Evolutionary conservation across 495 filamentous ascomycete genomes (phyloP).

Genomic region (Penicillium robsamsonii): DNA sequence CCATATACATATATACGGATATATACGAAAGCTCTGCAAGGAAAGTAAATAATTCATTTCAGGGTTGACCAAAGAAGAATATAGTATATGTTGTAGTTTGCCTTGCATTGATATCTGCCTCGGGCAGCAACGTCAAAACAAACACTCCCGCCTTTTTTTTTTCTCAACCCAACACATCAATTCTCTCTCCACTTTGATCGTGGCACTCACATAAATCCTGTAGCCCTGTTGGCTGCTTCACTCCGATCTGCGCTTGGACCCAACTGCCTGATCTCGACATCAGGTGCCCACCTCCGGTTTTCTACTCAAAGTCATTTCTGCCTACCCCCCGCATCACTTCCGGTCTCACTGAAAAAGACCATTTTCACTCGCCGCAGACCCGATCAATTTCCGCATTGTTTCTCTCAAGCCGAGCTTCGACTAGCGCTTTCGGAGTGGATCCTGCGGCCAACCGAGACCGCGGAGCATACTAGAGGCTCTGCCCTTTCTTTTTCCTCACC

Average conservation of each 20-base stretch:
- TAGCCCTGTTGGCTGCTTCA: conserved; percentile 21
- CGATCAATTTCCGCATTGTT: conserved; percentile 8
- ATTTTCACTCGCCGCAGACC: conserved; percentile 8
- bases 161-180: conserved; percentile 14
- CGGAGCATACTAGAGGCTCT: conserved; percentile 14
- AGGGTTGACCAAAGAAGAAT: not conserved
- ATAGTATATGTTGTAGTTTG: not conserved
- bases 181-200: conserved; percentile 14
- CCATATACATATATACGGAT: conserved; percentile 12
- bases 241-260: conserved; percentile 29
- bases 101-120: conserved; percentile 18
- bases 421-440: conserved; percentile 21
- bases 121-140: conserved; percentile 34
- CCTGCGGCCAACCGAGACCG: conserved; percentile 21
- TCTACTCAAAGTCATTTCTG: conserved; percentile 1
- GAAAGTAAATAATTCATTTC: not conserved
- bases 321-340: conserved; percentile 7
- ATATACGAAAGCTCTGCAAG: conserved; percentile 3
- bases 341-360: conserved; percentile 5
- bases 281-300: conserved; percentile 30
- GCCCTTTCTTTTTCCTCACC: conserved; percentile 3
- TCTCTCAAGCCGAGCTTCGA: conserved; percentile 13
- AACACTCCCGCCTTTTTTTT: conserved; percentile 23
- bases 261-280: conserved; percentile 30
- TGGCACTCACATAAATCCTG: conserved; percentile 11